A percentile compares a stretch with the other conserved stretches of the same genome.
Conservation (phyloP, 1,284 basidiomycete genomes). For the Cutaneotrichosporon spelunceum region DNA sequence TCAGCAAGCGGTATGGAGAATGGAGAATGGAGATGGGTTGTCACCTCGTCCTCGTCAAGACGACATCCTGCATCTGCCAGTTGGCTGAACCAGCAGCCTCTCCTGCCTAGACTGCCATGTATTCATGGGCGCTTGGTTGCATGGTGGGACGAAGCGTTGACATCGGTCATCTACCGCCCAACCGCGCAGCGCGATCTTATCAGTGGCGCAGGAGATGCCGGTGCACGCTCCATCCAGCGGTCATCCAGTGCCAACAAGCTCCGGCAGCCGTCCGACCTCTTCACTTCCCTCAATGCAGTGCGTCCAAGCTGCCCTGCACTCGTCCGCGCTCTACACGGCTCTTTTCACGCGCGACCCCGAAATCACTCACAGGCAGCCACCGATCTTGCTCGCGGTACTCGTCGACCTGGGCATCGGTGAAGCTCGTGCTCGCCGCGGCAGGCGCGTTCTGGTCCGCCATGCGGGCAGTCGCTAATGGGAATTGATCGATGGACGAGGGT, state of each 20-base stretch:
- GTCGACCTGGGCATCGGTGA: conserved; percentile 85
- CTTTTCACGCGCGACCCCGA: not conserved
- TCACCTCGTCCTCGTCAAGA: not conserved
- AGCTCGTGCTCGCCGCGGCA: conserved; percentile 40
- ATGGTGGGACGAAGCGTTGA: too few relatives aligned
- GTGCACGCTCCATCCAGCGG: not conserved
- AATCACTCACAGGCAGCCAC: conserved; percentile 71
- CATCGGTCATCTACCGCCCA: not conserved
- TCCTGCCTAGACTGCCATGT: too few relatives aligned
- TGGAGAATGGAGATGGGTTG: not conserved
- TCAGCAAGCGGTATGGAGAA: not conserved
- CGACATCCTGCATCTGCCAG: not conserved
- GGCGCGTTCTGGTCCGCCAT: conserved; percentile 16
- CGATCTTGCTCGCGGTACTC: conserved; percentile 89
- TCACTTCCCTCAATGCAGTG: not conserved
- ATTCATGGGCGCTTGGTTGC: too few relatives aligned
- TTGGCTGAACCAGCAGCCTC: too few relatives aligned
- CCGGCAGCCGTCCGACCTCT: not conserved
- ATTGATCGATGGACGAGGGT: not conserved
- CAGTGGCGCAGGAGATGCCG: conserved; percentile 1
- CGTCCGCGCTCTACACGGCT: not conserved
- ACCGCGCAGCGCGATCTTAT: conserved; percentile 1
- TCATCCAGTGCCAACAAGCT: not conserved
- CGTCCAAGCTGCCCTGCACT: not conserved
- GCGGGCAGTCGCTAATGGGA: not conserved